Base-by-base conservation (phyloP, 2,329 filamentous ascomycete genomes). In the Aureobasidium namibiae region DNA sequence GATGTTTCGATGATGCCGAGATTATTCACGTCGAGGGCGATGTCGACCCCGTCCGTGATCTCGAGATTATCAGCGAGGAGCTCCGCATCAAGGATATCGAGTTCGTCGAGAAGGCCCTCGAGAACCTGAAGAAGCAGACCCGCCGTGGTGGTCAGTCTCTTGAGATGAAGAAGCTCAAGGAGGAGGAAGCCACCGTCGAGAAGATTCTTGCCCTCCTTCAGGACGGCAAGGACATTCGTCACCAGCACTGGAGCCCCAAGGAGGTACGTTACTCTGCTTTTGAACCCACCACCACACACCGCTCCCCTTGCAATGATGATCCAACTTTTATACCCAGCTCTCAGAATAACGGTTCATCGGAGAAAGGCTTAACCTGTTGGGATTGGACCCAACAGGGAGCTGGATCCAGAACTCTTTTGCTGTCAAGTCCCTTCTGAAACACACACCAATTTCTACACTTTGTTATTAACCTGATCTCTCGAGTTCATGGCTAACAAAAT, bases 271-370 rank as follows among this genome's bases (percentile, higher is more conserved):
- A 62, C 66, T 62, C 60, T 49, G 26, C 61, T 62, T 64, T 68
- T 65, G 63, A 64, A 50, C 61, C 42, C 58, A 66, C 64, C 62
- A 49, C 34, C 59, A 64, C 23, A 14, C 29, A 23, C 16, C 46
- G 11, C 46, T 34, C 66, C 68, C 64, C 63, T 68, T 84, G 78
- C 73, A 69, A 87, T 96, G 94, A 97, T 97, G 94, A 97, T 86
- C 88, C 95, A 96, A 90, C 92, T 88, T 88, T 91, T 82, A 92
- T 95, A 90, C 94, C 94, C 94, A 99, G 94, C 94, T 99, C 94
- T 88, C 96, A 57, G 41, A 57, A 57, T 48, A 57, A 57, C 54
- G 54, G 54, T 57, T 34, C 54, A 38, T 16, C 42, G 54, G 50
- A 48, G 41, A 24, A 46, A 57, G 54, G 54, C 54, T 57, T 57